Evolutionary conservation across 805 yeast genomes (phyloP).

Genomic region (Barnettozyma salicaria): DNA sequence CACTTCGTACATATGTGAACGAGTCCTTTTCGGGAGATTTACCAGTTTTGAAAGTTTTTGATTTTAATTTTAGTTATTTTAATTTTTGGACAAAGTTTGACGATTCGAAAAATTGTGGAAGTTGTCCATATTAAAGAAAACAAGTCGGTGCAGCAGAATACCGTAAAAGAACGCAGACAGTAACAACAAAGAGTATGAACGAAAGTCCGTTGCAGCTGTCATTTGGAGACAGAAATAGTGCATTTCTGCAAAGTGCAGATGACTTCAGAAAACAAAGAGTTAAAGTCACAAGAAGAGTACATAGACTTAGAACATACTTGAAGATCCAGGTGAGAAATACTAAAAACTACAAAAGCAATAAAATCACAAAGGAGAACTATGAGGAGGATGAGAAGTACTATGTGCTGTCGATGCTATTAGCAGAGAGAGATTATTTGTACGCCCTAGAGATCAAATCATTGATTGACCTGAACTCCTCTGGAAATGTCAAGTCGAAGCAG

Average conservation of each 20-base stretch:
- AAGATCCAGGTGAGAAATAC: conserved; percentile 62
- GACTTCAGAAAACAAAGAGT: conserved; percentile 69
- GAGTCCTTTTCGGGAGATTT: too few relatives aligned
- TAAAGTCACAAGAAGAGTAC: conserved; percentile 52
- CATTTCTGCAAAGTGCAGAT: conserved; percentile 56
- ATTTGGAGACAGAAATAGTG: conserved; percentile 49
- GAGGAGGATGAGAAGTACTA: conserved; percentile 47
- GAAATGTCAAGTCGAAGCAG: conserved; percentile 29
- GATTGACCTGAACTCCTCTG: conserved; percentile 46
- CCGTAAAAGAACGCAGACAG: too few relatives aligned
- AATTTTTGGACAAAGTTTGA: neutral
- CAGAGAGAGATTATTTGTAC: conserved; percentile 71
- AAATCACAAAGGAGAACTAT: conserved; percentile 45
- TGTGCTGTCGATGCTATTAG: conserved; percentile 52
- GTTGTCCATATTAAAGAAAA: neutral
- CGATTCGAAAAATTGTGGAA: neutral
- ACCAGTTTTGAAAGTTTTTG: too few relatives aligned
- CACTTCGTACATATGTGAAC: too few relatives aligned
- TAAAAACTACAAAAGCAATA: conserved; percentile 48
- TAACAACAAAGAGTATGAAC: conserved; percentile 5
- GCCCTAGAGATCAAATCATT: conserved; percentile 57
- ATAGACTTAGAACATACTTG: conserved; percentile 58
- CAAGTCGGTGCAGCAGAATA: too few relatives aligned
- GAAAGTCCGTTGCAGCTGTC: conserved; percentile 30
- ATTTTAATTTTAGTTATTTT: too few relatives aligned